Conservation (phyloP, 192 early-diverging fungal genomes). For the Backusella tuberculispora region DNA sequence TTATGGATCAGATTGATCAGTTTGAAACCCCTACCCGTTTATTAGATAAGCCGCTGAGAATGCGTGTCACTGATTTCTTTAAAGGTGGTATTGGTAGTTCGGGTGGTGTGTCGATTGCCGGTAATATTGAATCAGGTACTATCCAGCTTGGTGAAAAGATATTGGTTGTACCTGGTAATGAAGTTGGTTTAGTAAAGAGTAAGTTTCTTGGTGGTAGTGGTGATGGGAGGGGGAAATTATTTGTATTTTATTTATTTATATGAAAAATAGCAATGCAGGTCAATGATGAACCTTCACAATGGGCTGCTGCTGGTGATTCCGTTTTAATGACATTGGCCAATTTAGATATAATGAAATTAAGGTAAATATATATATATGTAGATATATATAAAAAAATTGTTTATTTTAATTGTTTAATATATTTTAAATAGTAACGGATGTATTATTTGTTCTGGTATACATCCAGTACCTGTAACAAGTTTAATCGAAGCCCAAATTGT, state of each 20-base stretch:
- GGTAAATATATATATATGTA: constrained; percentile 37
- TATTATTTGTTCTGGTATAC: constrained; percentile 73
- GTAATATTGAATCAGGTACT: constrained; percentile 84
- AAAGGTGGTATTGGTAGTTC: constrained; percentile 79
- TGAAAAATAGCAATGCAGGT: constrained; percentile 68
- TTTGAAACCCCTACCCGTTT: constrained; percentile 76
- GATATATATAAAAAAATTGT: not conserved
- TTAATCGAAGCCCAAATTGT: constrained; percentile 86
- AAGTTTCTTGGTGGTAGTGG: no score
- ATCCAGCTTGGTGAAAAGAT: constrained; percentile 89
- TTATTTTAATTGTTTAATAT: not conserved
- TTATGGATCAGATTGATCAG: constrained; percentile 73
- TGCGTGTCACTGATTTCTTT: constrained; percentile 89
- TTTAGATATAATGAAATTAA: constrained; percentile 75
- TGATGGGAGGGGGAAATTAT: not conserved
- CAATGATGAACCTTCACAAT: constrained; percentile 70
- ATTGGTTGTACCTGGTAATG: constrained; percentile 80
- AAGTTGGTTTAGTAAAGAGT: constrained; percentile 77
- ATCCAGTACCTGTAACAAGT: constrained; percentile 77
- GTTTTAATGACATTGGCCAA: constrained; percentile 75
- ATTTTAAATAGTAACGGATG: constrained; percentile 65
- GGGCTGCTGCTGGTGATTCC: constrained; percentile 95
- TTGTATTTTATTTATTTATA: not conserved
- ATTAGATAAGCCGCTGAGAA: constrained; percentile 81
- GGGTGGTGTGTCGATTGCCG: constrained; percentile 81